Conservation (phyloP, 331 rosid genomes). For the Pyracantha coccinea region DNA sequence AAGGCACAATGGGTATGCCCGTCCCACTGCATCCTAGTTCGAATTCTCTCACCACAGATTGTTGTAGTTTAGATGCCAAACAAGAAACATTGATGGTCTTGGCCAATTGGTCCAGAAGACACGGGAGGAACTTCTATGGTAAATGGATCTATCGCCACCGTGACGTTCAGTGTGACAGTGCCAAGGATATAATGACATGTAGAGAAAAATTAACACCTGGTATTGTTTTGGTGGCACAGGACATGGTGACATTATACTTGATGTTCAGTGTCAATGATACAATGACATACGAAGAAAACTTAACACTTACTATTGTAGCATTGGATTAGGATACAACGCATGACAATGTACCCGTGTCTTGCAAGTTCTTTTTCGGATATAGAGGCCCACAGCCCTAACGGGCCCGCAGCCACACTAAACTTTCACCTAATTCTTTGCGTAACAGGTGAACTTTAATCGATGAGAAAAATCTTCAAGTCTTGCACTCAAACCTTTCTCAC, state of each 20-base stretch:
- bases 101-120: neutral
- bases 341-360: rapidly evolving
- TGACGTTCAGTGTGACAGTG: too few species aligned
- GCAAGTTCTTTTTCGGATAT: rapidly evolving
- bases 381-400: neutral
- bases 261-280: too few species aligned
- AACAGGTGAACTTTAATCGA: neutral
- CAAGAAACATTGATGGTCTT: neutral
- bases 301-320: too few species aligned
- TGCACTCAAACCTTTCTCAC: neutral
- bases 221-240: too few species aligned
- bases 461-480: neutral
- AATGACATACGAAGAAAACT: too few species aligned
- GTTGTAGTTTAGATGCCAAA: neutral
- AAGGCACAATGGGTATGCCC: neutral
- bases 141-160: too few species aligned
- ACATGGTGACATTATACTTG: too few species aligned
- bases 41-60: neutral
- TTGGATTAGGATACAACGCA: too few species aligned
- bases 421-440: conserved; percentile 12
- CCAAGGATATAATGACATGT: too few species aligned
- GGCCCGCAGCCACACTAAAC: conserved; percentile 1
- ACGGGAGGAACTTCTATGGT: too few species aligned
- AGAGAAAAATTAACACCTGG: too few species aligned
- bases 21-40: neutral